A percentile compares a stretch with the other conserved stretches of the same genome.
Conservation (phyloP, 768 basidiomycete species). For the Ramaria rubella region DNA sequence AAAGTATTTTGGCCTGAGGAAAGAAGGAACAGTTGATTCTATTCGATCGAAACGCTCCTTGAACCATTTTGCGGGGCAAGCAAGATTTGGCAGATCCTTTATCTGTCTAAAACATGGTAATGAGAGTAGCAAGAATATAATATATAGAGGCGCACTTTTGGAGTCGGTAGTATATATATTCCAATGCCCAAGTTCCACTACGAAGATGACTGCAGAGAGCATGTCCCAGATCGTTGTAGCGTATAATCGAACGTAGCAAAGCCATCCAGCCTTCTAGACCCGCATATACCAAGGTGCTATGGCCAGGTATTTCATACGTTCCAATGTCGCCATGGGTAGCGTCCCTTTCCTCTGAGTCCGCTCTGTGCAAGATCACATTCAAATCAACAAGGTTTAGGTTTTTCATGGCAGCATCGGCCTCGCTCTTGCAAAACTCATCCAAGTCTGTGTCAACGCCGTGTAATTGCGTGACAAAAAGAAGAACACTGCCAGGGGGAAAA, state of each 20-base stretch:
- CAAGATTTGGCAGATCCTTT: conserved; percentile 59
- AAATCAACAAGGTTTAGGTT: conserved; percentile 79
- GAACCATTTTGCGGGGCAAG: conserved; percentile 74
- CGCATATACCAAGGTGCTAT: conserved; percentile 79
- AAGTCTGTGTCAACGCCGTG: conserved; percentile 64
- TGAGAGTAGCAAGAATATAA: conserved; percentile 6
- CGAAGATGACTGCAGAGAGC: conserved; percentile 83
- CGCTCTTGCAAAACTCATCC: conserved; percentile 66
- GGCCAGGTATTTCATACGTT: conserved; percentile 70
- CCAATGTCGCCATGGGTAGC: conserved; percentile 78
- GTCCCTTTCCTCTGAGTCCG: conserved; percentile 89
- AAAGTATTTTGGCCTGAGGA: conserved; percentile 94
- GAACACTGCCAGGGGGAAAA: conserved; percentile 94
- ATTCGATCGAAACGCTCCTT: conserved; percentile 81
- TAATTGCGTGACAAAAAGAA: conserved; percentile 85
- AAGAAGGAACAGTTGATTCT: conserved; percentile 66
- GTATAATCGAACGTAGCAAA: conserved; percentile 75
- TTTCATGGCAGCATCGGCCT: conserved; percentile 65
- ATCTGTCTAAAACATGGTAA: conserved; percentile 36
- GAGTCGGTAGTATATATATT: conserved; percentile 73
- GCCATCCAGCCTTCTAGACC: conserved; percentile 98
- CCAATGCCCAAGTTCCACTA: conserved; percentile 85
- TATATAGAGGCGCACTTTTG: conserved; percentile 46
- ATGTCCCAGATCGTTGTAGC: conserved; percentile 89
- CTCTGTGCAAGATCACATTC: conserved; percentile 79